A percentile compares a stretch with the other conserved stretches of the same genome.
phyloP scores from a whole-genome alignment of 2,329 filamentous ascomycete species.

The Epichloe bromicola region DNA sequence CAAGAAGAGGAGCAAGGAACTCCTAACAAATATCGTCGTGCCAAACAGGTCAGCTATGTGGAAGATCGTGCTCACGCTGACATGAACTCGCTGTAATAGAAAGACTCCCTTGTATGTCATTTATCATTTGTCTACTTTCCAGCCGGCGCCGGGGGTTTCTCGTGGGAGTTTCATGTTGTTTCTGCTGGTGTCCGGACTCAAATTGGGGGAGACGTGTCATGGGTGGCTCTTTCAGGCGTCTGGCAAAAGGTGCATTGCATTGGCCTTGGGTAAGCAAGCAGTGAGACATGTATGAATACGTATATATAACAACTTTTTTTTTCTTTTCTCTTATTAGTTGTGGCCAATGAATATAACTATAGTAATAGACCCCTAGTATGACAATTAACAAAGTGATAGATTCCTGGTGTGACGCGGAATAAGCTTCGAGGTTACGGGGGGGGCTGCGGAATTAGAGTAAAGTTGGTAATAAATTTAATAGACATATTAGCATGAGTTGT shows the following conservation, averaged over 20 bases:
- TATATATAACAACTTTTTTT: not conserved
- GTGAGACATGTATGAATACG: not conserved
- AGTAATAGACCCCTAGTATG: too few relatives aligned
- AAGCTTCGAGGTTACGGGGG: too few relatives aligned
- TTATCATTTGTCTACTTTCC: not conserved
- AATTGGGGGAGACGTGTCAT: not conserved
- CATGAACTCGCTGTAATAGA: slow-evolving; percentile 8
- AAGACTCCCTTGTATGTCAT: not conserved
- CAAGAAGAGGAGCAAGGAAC: slow-evolving; percentile 8
- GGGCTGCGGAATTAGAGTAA: too few relatives aligned
- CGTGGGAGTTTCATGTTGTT: not conserved
- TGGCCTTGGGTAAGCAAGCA: not conserved
- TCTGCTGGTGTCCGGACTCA: not conserved
- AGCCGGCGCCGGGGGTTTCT: not conserved
- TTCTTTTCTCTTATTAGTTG: too few relatives aligned
- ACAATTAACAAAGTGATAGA: too few relatives aligned
- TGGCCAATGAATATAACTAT: too few relatives aligned
- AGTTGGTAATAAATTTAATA: too few relatives aligned
- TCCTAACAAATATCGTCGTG: slow-evolving; percentile 22
- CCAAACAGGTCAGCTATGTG: slow-evolving; percentile 26
- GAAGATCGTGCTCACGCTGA: slow-evolving; percentile 19
- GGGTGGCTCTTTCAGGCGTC: not conserved
- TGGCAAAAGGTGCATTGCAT: not conserved
- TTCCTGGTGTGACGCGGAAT: too few relatives aligned
- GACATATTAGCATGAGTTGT: too few relatives aligned